Base-by-base conservation (phyloP, 495 filamentous ascomycete genomes). In the Penicillium lividum region DNA sequence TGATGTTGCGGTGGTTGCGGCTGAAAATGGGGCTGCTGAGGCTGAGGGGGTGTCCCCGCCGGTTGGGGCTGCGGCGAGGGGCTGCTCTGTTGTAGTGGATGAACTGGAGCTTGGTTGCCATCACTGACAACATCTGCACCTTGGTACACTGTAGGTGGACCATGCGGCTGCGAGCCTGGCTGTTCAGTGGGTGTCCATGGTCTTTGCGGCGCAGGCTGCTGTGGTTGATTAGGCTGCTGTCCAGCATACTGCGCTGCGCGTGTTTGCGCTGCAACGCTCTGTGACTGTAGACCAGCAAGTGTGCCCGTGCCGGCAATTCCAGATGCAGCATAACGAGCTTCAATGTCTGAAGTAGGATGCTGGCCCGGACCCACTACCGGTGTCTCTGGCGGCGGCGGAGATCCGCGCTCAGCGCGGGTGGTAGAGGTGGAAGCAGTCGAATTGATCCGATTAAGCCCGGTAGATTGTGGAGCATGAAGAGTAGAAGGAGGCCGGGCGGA, bases 101-200 rank as follows among this genome's bases (percentile, higher is more conserved):
- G 77, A 54, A 70, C 64, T 40, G 68, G 62, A 31, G 68, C 43
- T 3, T 57, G 59, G 40, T 58, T 75, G n/a, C 45, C 56, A 16
- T 59, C 78, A 57, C 62, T 80, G 59, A 80, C 83, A 60, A 86
- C 78, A 42, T 77, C 87, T 13, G 81, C 78, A 27, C 94, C 94
- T 72, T 98, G 94, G 64, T 97, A 98, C 3, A 95, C 88, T 0
- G 91, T 92, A 5, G 94, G 92, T 33, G 94, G 93, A 0, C 93
- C 94, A 79, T 96, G 92, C 3, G 92, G 93, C 56, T 92, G 85
- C 55, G 86, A 88, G 6, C 90, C 94, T 3, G 94, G 93, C 53
- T 87, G 80, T 68, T 98, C 94, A 29, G 94, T 98, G 1, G 94
- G 94, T 16, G 95, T 98, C 94, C 94, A 98, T 47, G 92, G 92